Base-by-base conservation (phyloP, 495 filamentous ascomycete species). In the Apodospora peruviana region DNA sequence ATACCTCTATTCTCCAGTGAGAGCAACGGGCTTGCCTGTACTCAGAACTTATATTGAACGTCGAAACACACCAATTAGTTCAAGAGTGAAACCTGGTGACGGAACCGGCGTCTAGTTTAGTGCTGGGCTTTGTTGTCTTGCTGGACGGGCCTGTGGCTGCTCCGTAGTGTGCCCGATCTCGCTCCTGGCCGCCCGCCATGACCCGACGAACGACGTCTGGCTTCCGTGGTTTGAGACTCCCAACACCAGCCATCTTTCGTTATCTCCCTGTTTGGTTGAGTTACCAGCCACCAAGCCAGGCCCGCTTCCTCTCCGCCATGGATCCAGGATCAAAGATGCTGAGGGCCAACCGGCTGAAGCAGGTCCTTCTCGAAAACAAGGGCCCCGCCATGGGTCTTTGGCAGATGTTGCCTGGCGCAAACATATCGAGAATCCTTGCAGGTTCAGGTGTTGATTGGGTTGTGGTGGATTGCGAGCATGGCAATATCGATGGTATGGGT, bases 401-500 rank as follows among this genome's bases (percentile, higher is more conserved):
- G 82, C 82, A 91, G 72, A 86, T 86, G 75, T 70, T 90, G 43
- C 84, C 88, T 1, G 88, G 88, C 2, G 68, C 75, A 44, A 88
- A 88, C 59, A 71, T 83, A 32, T 80, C 85, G n/a, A 76, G 86
- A 38, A 65, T 78, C 11, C 73, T 90, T 24, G 84, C 85, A 8
- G 70, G 83, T 22, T 73, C 81, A 3, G 83, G 83, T 5, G 77
- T 83, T 2, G 86, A 88, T 62, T 91, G 85, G 85, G 76, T 89
- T 2, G 73, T 84, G 59, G 80, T 90, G 17, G 87, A 90, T 64
- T 82, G 76, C 40, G 85, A 89, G 60, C 87, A 91, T 66, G 87
- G 87, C 17, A 87, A 86, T 55, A 84, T 90, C 21, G 83, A 86
- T 56, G 86, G 83, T 85, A 68, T 25, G 64, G 23, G 21, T n/a